Conservation (phyloP, 2,329 filamentous ascomycete species). For the Fonsecaea multimorphosa region DNA sequence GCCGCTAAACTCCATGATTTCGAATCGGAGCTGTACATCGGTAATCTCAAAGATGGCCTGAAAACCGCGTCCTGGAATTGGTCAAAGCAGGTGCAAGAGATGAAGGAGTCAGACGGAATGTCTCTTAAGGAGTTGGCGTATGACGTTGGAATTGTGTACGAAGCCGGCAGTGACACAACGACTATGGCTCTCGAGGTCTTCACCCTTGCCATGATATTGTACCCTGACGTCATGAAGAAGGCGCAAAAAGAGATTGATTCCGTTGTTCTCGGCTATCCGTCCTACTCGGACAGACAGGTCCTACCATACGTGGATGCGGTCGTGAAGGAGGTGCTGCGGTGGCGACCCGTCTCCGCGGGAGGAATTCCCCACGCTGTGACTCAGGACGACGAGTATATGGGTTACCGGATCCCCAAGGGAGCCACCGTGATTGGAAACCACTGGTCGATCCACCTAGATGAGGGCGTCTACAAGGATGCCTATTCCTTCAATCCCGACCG, state of each 20-base stretch:
- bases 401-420: slow-evolving; percentile 57
- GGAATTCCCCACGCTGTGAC: slow-evolving; percentile 46
- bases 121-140: slow-evolving; percentile 53
- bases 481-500: slow-evolving; percentile 48
- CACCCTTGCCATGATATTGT: slow-evolving; percentile 41
- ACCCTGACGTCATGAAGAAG: slow-evolving; percentile 35
- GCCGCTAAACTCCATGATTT: slow-evolving; percentile 38
- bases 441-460: slow-evolving; percentile 54
- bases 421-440: slow-evolving; percentile 55
- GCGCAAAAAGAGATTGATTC: slow-evolving; percentile 45
- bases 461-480: slow-evolving; percentile 49
- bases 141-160: slow-evolving; percentile 48
- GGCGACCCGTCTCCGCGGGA: slow-evolving; percentile 50
- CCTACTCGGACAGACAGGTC: too few species aligned
- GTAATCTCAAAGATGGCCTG: slow-evolving; percentile 28
- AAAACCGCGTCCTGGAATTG: slow-evolving; percentile 37
- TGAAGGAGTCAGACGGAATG: slow-evolving; percentile 50
- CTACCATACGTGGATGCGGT: slow-evolving; percentile 43
- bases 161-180: slow-evolving; percentile 43
- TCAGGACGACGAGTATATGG: slow-evolving; percentile 57
- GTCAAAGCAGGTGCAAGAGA: slow-evolving; percentile 32
- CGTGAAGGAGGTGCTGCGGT: slow-evolving; percentile 45
- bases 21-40: slow-evolving; percentile 38
- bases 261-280: too few species aligned
- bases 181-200: slow-evolving; percentile 42